These are phyloP conservation scores for Pythium rishiriense DNA, from an alignment of 352 stramenopile species.

Conservation along the genomic window DNA sequence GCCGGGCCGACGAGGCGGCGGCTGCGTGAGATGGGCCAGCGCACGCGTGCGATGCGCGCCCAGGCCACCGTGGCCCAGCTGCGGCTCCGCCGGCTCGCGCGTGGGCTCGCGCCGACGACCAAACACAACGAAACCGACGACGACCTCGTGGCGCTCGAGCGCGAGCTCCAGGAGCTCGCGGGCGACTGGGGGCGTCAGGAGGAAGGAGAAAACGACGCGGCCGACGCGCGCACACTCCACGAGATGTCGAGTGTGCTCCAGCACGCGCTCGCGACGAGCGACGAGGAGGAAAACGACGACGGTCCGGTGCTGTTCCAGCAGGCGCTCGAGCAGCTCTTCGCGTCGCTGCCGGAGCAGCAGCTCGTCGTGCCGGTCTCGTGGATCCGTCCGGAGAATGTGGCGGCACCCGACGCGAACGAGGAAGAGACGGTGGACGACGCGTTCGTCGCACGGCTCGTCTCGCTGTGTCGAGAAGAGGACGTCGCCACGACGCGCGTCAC, in stretches of 20 bases:
- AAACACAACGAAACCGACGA: background rate
- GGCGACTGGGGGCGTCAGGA: slow-evolving; percentile 15
- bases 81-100: slow-evolving; percentile 33
- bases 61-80: slow-evolving; percentile 43
- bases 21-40: slow-evolving; percentile 2
- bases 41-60: slow-evolving; percentile 32
- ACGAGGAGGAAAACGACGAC: slow-evolving; percentile 13
- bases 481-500: slow-evolving; percentile 15
- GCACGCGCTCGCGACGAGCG: slow-evolving; percentile 32
- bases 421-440: background rate
- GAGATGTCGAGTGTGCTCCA: slow-evolving; percentile 49
- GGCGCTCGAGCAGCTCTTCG: slow-evolving; percentile 59
- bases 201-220: too few species aligned
- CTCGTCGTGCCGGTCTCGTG: slow-evolving; percentile 50
- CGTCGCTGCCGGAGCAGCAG: slow-evolving; percentile 29
- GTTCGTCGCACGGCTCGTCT: slow-evolving; percentile 48
- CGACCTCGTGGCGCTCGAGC: slow-evolving; percentile 6
- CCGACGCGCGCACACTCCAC: slow-evolving; percentile 23
- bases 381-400: slow-evolving; percentile 29
- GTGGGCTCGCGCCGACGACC: slow-evolving; percentile 21
- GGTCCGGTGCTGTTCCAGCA: slow-evolving; percentile 57
- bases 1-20: slow-evolving; percentile 2
- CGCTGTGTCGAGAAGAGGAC: slow-evolving; percentile 5
- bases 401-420: too few species aligned
- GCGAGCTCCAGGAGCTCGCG: slow-evolving; percentile 31